phyloP scores from a whole-genome alignment of 2,329 filamentous ascomycete genomes.

The Ploettnerulaceae sp. region DNA sequence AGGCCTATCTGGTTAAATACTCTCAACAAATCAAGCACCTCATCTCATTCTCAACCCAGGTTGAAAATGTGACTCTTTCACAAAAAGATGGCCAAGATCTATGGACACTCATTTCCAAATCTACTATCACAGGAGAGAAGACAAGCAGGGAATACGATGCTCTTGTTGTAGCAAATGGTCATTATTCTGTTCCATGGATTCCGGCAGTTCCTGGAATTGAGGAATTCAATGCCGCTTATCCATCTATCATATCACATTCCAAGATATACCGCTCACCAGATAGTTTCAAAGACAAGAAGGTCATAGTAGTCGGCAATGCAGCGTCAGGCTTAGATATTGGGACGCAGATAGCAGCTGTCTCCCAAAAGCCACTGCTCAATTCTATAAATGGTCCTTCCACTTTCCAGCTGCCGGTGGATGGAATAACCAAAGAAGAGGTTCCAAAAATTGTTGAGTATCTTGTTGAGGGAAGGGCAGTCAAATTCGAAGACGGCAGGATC shows the following conservation, averaged over 20 bases:
- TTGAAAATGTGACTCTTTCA: slow-evolving; percentile 51
- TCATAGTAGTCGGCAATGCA: slow-evolving; percentile 78
- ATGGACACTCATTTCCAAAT: slow-evolving; percentile 48
- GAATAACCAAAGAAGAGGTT: slow-evolving; percentile 43
- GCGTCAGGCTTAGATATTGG: slow-evolving; percentile 83
- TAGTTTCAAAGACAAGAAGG: slow-evolving; percentile 62
- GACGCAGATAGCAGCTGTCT: slow-evolving; percentile 62
- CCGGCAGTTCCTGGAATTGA: slow-evolving; percentile 57
- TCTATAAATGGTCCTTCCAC: slow-evolving; percentile 52
- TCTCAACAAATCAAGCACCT: slow-evolving; percentile 61
- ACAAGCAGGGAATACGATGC: slow-evolving; percentile 52
- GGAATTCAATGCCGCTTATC: slow-evolving; percentile 55
- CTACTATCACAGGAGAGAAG: slow-evolving; percentile 25
- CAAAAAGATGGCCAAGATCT: slow-evolving; percentile 34
- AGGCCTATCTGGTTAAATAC: slow-evolving; percentile 66
- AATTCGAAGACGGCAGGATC: slow-evolving; percentile 60
- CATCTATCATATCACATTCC: slow-evolving; percentile 63
- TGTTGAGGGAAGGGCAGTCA: slow-evolving; percentile 51
- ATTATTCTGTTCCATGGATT: slow-evolving; percentile 66
- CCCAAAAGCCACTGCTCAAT: slow-evolving; percentile 56
- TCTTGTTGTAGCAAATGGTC: slow-evolving; percentile 69
- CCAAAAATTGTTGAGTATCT: slow-evolving; percentile 55
- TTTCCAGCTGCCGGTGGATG: slow-evolving; percentile 26
- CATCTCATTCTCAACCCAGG: slow-evolving; percentile 66
- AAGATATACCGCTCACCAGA: slow-evolving; percentile 71